Conservation (phyloP, 2,329 filamentous ascomycete genomes). For the Colletotrichum noveboracense region DNA sequence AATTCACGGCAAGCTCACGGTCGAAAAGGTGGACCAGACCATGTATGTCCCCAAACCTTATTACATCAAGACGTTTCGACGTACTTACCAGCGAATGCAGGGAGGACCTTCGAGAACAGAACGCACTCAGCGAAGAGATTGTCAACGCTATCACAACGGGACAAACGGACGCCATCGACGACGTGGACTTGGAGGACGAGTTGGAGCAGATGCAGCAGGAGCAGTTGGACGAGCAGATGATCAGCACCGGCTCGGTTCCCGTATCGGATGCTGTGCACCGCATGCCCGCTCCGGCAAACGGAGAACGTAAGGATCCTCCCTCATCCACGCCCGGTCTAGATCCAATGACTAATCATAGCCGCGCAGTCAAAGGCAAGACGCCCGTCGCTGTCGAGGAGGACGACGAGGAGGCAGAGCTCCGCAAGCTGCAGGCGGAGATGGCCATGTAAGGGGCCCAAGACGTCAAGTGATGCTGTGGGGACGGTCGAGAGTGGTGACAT, state of each 20-base stretch:
- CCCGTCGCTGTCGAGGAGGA: constrained; percentile 68
- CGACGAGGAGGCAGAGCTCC: constrained; percentile 93
- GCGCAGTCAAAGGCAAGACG: constrained; percentile 56
- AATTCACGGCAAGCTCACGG: constrained; percentile 89
- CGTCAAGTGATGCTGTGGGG: background rate
- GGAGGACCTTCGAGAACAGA: constrained; percentile 91
- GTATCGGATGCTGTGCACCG: constrained; percentile 78
- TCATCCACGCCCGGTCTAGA: background rate
- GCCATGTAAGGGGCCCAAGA: constrained; percentile 69
- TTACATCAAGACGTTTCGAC: background rate
- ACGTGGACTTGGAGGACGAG: constrained; percentile 85
- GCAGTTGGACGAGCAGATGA: constrained; percentile 90
- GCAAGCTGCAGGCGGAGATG: constrained; percentile 96
- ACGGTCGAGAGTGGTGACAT: constrained; percentile 9
- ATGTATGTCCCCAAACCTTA: constrained; percentile 68
- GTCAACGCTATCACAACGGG: constrained; percentile 80
- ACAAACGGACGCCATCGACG: constrained; percentile 75
- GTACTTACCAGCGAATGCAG: constrained; percentile 47
- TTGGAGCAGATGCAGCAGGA: constrained; percentile 89
- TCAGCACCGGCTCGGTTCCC: constrained; percentile 85
- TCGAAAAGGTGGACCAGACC: constrained; percentile 92
- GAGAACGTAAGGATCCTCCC: constrained; percentile 70
- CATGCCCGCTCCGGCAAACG: constrained; percentile 76
- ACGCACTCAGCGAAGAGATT: constrained; percentile 93
- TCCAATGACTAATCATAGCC: background rate